phyloP scores from a whole-genome alignment of 1,284 basidiomycete genomes.

The Mycena citricolor region DNA sequence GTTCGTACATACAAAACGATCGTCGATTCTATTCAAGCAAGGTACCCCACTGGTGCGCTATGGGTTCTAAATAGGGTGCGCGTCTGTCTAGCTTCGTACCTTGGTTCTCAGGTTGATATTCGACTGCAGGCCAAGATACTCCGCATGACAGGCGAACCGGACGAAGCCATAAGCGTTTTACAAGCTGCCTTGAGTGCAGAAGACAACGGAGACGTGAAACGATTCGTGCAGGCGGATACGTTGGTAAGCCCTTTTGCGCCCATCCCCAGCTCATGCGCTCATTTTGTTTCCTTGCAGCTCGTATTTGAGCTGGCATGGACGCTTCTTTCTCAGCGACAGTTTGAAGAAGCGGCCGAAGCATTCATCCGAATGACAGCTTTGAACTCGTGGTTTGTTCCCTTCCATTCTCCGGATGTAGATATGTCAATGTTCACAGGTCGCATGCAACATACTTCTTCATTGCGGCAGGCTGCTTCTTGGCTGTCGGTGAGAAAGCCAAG shows the following conservation, averaged over 20 bases:
- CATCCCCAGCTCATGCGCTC: neutral
- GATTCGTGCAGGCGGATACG: conserved; percentile 74
- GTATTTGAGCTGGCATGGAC: conserved; percentile 80
- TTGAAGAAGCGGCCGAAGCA: conserved; percentile 63
- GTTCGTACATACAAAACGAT: conserved; percentile 29
- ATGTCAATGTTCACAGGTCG: conserved; percentile 49
- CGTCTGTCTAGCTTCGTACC: conserved; percentile 4
- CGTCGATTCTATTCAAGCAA: conserved; percentile 39
- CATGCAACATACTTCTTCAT: conserved; percentile 77
- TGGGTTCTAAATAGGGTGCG: conserved; percentile 74
- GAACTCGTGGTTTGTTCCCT: conserved; percentile 58
- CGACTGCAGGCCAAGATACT: conserved; percentile 65
- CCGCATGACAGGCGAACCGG: conserved; percentile 64
- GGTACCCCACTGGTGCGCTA: conserved; percentile 67
- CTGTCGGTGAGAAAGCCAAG: conserved; percentile 10
- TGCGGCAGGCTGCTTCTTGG: conserved; percentile 46
- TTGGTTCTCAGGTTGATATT: neutral
- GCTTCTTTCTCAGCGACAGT: conserved; percentile 60
- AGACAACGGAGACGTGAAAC: conserved; percentile 47
- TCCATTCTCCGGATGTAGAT: neutral
- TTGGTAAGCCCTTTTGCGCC: conserved; percentile 42
- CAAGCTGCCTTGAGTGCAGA: conserved; percentile 61
- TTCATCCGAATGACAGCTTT: conserved; percentile 65
- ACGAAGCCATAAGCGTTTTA: conserved; percentile 62
- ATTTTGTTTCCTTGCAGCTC: conserved; percentile 41